Percentiles rank a stretch among this genome's conserved stretches.
These are phyloP conservation scores for Lentinula sp. DNA, from an alignment of 768 basidiomycete genomes.

Conservation along the genomic window DNA sequence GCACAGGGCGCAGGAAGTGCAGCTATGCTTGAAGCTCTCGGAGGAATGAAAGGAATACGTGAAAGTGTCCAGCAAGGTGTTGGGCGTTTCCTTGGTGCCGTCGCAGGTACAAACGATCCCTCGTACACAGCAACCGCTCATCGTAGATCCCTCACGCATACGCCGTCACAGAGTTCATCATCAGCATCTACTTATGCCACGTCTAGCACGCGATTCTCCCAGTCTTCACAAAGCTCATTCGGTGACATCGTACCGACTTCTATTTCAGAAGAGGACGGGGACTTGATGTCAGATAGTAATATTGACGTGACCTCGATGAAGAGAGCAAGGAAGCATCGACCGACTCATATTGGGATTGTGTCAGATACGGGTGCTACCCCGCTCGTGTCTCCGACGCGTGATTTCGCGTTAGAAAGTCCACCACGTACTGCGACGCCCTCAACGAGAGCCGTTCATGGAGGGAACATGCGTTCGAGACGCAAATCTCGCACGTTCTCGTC, in stretches of 20 bases:
- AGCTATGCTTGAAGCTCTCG: slow-evolving; percentile 34
- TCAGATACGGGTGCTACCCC: slow-evolving; percentile 46
- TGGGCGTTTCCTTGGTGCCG: slow-evolving; percentile 50
- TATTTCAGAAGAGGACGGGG: slow-evolving; percentile 10
- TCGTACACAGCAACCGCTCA: neutral
- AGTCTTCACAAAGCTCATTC: slow-evolving; percentile 4
- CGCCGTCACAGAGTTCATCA: neutral
- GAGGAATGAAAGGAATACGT: slow-evolving; percentile 36
- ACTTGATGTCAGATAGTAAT: slow-evolving; percentile 17
- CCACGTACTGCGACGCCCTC: neutral
- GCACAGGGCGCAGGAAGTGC: slow-evolving; percentile 19
- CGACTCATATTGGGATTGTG: slow-evolving; percentile 30
- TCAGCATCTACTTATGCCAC: slow-evolving; percentile 4
- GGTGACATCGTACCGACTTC: neutral
- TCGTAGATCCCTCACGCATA: neutral
- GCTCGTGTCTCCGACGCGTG: slow-evolving; percentile 43
- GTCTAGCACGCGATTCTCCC: neutral
- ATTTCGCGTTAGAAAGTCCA: slow-evolving; percentile 20
- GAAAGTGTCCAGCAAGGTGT: slow-evolving; percentile 45
- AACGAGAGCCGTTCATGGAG: neutral
- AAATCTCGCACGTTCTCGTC: neutral
- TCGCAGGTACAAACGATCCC: slow-evolving; percentile 5
- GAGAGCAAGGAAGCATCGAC: slow-evolving; percentile 15
- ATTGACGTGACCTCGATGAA: slow-evolving; percentile 9
- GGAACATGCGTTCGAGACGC: neutral